A percentile compares a stretch with the other conserved stretches of the same genome.
Conservation (phyloP, 1,139 yeast genomes). For the Wickerhamiella infanticola region DNA sequence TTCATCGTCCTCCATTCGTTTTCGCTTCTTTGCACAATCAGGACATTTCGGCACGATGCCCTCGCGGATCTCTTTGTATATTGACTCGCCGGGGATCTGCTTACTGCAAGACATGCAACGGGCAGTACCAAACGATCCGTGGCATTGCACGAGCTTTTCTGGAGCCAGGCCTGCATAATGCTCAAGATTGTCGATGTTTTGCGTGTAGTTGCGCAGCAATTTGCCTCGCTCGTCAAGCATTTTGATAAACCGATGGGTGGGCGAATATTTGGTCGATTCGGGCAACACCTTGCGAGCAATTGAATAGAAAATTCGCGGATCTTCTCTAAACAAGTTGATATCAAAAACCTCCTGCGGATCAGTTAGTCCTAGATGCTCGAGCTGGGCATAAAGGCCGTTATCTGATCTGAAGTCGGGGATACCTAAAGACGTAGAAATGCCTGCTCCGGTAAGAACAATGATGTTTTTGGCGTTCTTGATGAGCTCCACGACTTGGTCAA, state of each 20-base stretch:
- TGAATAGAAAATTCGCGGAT: constrained; percentile 72
- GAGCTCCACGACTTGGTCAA: constrained; percentile 45
- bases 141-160: constrained; percentile 77
- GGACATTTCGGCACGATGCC: constrained; percentile 62
- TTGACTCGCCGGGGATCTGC: constrained; percentile 49
- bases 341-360: constrained; percentile 96
- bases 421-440: constrained; percentile 83
- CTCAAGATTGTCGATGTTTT: constrained; percentile 86
- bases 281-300: constrained; percentile 84
- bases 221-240: constrained; percentile 64
- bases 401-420: constrained; percentile 92
- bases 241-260: constrained; percentile 73
- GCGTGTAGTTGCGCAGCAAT: constrained; percentile 78
- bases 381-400: constrained; percentile 66
- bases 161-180: constrained; percentile 60
- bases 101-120: constrained; percentile 70
- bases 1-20: constrained; percentile 9
- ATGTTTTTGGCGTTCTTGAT: constrained; percentile 44
- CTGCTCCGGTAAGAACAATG: constrained; percentile 86
- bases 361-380: constrained; percentile 52
- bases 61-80: constrained; percentile 46
- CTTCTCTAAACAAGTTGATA: constrained; percentile 51
- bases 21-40: constrained; percentile 29
- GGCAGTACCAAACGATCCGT: constrained; percentile 89
- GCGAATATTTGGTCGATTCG: constrained; percentile 41